phyloP scores from a whole-genome alignment of 1,284 basidiomycete species.

The Rhodotorula sp. region DNA sequence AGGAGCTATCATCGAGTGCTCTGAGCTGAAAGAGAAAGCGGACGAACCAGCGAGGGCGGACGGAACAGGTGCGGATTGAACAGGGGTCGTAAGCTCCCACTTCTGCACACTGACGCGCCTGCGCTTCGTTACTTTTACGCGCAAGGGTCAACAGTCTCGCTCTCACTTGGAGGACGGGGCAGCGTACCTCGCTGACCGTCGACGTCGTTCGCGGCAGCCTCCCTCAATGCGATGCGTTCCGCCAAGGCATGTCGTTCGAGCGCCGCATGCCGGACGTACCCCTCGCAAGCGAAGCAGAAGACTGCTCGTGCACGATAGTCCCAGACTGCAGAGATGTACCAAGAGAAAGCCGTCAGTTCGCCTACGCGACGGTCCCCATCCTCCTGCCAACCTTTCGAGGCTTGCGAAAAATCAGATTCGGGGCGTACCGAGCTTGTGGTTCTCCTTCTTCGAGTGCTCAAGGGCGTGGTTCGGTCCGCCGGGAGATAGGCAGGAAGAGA shows the following conservation, averaged over 20 bases:
- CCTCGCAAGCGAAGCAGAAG: conserved; percentile 22
- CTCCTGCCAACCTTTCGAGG: no score
- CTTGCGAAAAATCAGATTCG: background rate
- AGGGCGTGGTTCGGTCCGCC: conserved; percentile 1
- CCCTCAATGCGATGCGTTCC: background rate
- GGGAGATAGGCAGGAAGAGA: conserved; percentile 1
- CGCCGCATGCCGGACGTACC: conserved; percentile 14
- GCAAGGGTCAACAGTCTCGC: background rate
- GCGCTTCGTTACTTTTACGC: conserved; percentile 7
- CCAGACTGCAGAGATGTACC: conserved; percentile 6
- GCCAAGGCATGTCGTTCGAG: conserved; percentile 14
- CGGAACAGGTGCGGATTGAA: background rate
- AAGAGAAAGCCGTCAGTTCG: background rate
- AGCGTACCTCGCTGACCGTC: conserved; percentile 3
- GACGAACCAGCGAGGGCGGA: background rate
- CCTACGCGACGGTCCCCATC: no score
- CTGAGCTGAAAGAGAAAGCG: fast-evolving
- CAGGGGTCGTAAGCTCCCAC: background rate
- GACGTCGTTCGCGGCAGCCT: background rate
- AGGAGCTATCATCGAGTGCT: no score
- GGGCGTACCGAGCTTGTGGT: conserved; percentile 16
- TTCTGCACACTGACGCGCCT: conserved; percentile 5
- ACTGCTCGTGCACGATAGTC: conserved; percentile 18
- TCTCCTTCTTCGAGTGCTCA: background rate
- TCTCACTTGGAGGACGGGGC: no score